These are phyloP conservation scores for Podaxis sp. DNA, from an alignment of 768 basidiomycete genomes.

Conservation along the genomic window DNA sequence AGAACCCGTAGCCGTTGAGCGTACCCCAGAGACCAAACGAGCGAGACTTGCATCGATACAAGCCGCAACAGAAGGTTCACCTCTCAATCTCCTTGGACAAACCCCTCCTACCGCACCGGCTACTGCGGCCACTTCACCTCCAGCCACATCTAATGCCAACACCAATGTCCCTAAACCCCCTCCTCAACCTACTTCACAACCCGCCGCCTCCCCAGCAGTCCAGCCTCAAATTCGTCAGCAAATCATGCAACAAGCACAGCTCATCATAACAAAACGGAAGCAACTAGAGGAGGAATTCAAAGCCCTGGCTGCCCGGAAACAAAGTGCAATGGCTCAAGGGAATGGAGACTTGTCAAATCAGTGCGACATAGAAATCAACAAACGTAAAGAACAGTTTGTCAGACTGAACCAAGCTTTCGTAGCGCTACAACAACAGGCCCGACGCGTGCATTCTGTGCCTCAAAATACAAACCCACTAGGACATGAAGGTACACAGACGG, in stretches of 20 bases:
- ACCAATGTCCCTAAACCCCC: conserved; percentile 15
- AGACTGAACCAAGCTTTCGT: conserved; percentile 10
- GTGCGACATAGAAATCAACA: conserved; percentile 12
- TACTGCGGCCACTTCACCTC: conserved; percentile 7
- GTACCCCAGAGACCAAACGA: conserved; percentile 32
- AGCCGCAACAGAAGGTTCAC: conserved; percentile 13
- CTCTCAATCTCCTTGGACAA: not conserved
- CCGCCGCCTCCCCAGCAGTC: conserved; percentile 8
- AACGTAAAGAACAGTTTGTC: conserved; percentile 9
- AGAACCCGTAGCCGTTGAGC: conserved; percentile 28
- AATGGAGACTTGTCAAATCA: conserved; percentile 13
- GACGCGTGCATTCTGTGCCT: not conserved
- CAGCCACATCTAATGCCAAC: not conserved
- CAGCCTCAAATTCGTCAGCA: conserved; percentile 16
- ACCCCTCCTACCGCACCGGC: conserved; percentile 20
- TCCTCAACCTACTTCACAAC: conserved; percentile 7
- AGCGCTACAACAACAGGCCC: conserved; percentile 12
- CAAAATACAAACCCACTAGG: not conserved
- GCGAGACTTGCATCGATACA: not conserved
- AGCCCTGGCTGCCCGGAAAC: not conserved
- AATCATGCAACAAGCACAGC: not conserved
- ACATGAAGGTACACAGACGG: not conserved
- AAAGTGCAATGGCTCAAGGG: conserved; percentile 15
- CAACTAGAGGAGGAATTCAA: conserved; percentile 7
- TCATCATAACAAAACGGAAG: not conserved